Conservation (phyloP, 2,329 filamentous ascomycete genomes). For the Drechslerella dactyloides region DNA sequence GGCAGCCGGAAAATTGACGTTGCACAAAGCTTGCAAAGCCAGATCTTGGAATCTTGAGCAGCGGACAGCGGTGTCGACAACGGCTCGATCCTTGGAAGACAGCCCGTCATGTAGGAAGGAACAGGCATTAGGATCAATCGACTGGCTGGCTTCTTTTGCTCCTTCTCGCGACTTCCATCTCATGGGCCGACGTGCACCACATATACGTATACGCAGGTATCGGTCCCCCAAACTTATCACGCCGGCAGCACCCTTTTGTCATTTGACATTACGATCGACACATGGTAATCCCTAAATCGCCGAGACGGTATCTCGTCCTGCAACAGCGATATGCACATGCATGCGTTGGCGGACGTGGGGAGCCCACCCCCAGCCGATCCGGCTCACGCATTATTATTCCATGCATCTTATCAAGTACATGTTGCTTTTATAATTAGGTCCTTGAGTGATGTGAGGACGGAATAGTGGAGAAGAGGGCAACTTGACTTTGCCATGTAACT, state of each 20-base stretch:
- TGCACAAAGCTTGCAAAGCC: not conserved
- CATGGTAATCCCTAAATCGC: slow-evolving; percentile 49
- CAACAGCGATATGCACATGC: slow-evolving; percentile 31
- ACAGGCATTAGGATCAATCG: too few relatives aligned
- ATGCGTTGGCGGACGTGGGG: slow-evolving; percentile 50
- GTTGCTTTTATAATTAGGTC: not conserved
- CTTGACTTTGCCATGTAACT: too few relatives aligned
- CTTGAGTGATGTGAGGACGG: too few relatives aligned
- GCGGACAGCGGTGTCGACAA: not conserved
- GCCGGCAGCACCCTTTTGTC: slow-evolving; percentile 10
- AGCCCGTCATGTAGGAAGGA: too few relatives aligned
- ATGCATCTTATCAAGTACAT: slow-evolving; percentile 18
- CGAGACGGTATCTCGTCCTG: slow-evolving; percentile 26
- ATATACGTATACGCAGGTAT: not conserved
- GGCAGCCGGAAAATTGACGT: not conserved
- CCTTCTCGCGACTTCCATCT: too few relatives aligned
- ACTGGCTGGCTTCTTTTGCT: too few relatives aligned
- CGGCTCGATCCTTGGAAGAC: not conserved
- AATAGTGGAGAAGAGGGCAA: too few relatives aligned
- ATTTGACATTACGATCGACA: slow-evolving; percentile 50
- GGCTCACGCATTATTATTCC: slow-evolving; percentile 7
- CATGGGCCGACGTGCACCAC: not conserved
- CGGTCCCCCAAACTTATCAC: not conserved
- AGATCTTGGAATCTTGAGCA: not conserved
- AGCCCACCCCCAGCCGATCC: slow-evolving; percentile 1